Base-by-base conservation (phyloP, 305 asterid genomes). In the Fraxinus velutina region DNA sequence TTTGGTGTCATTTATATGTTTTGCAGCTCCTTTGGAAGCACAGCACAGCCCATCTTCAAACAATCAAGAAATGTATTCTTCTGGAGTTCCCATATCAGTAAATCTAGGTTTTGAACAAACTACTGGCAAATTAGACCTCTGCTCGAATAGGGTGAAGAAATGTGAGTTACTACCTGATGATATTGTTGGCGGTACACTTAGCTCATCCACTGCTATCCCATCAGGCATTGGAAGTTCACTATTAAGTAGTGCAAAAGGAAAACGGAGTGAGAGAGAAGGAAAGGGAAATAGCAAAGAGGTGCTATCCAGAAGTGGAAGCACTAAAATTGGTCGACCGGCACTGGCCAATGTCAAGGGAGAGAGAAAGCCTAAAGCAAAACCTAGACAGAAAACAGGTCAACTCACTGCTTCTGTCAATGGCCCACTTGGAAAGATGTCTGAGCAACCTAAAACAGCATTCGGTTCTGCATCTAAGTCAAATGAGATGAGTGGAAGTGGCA, bases 211-310 rank as follows among this genome's bases (percentile, higher is more conserved):
- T 52, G 85, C 85, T 79, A 82, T 82, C 70, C 76, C 90, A 83
- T 86, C 93, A 76, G 92, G 93, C 76, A 84, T 90, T 86, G 93
- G 90, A 76, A 90, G 86, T 86, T 91, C 97, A 79, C 91, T 92
- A 83, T 78, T 91, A 76, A 86, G 91, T 92, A 89, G 89, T 88
- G 91, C 94, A n/a, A 95, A 93, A 89, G 99, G 98, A 72, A 95
- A 93, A 88, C 87, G 98, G 90, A 95, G 98, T 80, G 99, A 91
- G 88, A 91, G 96, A 81, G 99, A 91, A 81, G 98, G 99, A 76
- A 93, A 93, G 85, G 98, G 98, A 73, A 89, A 85, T 84, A 87
- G 83, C 81, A 88, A 91, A 85, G 95, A 91, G 85, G 87, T 80
- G 78, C 36, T 89, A 85, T 90, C 94, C 78, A 88, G 93, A 92